Evolutionary conservation across 306 rosid genomes (phyloP).

Genomic region (Fagus crenata): DNA sequence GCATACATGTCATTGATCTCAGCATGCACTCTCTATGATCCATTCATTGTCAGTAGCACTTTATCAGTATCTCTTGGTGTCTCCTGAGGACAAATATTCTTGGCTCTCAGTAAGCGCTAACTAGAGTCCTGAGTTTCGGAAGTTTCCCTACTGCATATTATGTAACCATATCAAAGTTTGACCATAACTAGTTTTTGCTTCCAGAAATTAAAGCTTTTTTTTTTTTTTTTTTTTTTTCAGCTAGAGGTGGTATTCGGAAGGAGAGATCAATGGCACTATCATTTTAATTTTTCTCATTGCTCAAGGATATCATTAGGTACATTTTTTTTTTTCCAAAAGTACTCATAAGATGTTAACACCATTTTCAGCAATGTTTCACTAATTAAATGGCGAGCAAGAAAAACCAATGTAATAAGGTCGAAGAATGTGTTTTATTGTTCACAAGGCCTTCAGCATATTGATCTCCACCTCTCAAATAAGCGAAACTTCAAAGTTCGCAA

Average conservation of each 20-base stretch:
- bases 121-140: neutral
- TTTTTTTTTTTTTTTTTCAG: neutral
- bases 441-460: neutral
- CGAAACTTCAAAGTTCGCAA: neutral
- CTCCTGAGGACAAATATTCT: neutral
- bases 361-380: neutral
- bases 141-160: neutral
- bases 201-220: too few relatives aligned
- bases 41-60: neutral
- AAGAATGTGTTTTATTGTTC: neutral
- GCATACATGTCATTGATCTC: neutral
- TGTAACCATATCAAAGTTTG: neutral
- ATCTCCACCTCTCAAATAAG: neutral
- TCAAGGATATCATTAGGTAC: neutral
- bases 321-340: neutral
- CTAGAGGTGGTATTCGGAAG: neutral
- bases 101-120: neutral
- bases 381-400: slow-evolving; percentile 1
- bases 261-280: neutral
- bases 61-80: neutral
- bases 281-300: neutral
- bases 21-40: neutral
- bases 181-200: neutral
- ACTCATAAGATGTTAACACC: neutral
- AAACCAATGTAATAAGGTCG: neutral